Evolutionary conservation across 495 filamentous ascomycete species (phyloP).

Genomic region (Aspergillus incahuasiensis): DNA sequence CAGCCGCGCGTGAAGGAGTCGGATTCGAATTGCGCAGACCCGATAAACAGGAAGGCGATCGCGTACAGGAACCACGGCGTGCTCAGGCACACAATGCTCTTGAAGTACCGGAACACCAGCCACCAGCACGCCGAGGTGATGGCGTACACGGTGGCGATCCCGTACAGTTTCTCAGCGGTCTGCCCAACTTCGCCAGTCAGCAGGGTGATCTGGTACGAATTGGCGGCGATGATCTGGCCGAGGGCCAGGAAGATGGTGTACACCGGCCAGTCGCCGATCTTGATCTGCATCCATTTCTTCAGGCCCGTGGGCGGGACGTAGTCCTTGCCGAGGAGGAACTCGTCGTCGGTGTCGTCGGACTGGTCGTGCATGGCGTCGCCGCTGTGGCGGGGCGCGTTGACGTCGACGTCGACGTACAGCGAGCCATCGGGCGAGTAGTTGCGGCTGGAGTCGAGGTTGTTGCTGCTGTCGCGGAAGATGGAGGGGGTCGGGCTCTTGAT

Average conservation of each 20-base stretch:
- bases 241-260: constrained; percentile 63
- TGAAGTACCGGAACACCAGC: constrained; percentile 56
- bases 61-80: constrained; percentile 63
- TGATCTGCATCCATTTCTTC: constrained; percentile 47
- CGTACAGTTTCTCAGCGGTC: constrained; percentile 60
- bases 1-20: constrained; percentile 40
- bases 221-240: constrained; percentile 65
- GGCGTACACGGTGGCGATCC: constrained; percentile 59
- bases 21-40: constrained; percentile 54
- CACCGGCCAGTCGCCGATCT: constrained; percentile 60
- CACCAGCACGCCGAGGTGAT: constrained; percentile 60
- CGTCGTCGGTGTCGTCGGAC: constrained; percentile 28
- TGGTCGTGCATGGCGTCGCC: constrained; percentile 15
- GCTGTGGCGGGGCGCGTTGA: constrained; percentile 23
- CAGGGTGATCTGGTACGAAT: constrained; percentile 68
- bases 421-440: constrained; percentile 28
- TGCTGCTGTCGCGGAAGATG: constrained; percentile 33
- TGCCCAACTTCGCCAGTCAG: constrained; percentile 62
- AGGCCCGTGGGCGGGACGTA: constrained; percentile 65
- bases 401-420: constrained; percentile 28
- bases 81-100: constrained; percentile 55
- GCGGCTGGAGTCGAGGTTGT: constrained; percentile 11
- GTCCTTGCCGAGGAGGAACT: constrained; percentile 59
- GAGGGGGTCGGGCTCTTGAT: constrained; percentile 40
- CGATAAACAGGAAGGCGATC: constrained; percentile 60